A percentile compares a stretch with the other conserved stretches of the same genome.
These are phyloP conservation scores for Calonectria pseudoturangicola DNA, from an alignment of 2,329 filamentous ascomycete species.

Conservation along the genomic window DNA sequence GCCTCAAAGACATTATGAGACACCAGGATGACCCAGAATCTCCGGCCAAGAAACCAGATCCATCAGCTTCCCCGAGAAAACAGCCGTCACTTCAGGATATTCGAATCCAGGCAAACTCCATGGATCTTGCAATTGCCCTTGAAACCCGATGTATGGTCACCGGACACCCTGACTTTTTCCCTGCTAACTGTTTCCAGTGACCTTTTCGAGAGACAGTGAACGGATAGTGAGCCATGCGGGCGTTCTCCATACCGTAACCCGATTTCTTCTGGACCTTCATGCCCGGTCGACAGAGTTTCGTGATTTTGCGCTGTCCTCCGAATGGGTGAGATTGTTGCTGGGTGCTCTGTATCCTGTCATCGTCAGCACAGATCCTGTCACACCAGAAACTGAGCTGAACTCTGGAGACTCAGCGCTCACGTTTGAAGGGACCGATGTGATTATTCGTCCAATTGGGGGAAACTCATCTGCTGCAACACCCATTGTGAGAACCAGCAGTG, in stretches of 20 bases:
- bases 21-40: constrained; percentile 77
- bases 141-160: constrained; percentile 70
- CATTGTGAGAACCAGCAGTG: constrained; percentile 82
- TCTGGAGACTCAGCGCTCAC: constrained; percentile 87
- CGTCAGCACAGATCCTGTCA: constrained; percentile 89
- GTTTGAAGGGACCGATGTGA: constrained; percentile 90
- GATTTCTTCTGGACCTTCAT: constrained; percentile 87
- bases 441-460: constrained; percentile 81
- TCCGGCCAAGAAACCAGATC: constrained; percentile 58
- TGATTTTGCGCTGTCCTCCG: constrained; percentile 87
- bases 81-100: constrained; percentile 43
- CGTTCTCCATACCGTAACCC: constrained; percentile 84
- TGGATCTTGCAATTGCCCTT: constrained; percentile 79
- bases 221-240: constrained; percentile 72
- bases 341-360: constrained; percentile 90
- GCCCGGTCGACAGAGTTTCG: constrained; percentile 84
- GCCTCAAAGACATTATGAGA: constrained; percentile 81
- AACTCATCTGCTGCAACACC: constrained; percentile 76
- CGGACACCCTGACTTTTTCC: too few relatives aligned
- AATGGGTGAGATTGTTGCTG: constrained; percentile 87
- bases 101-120: constrained; percentile 73
- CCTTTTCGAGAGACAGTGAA: constrained; percentile 64
- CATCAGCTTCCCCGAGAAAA: constrained; percentile 39
- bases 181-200: constrained; percentile 49
- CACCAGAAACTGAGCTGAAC: constrained; percentile 89